Evolutionary conservation across 2,329 filamentous ascomycete genomes (phyloP), one percentile per base, ranked within the genome.

Genomic region (Ceratocystis variospora): DNA sequence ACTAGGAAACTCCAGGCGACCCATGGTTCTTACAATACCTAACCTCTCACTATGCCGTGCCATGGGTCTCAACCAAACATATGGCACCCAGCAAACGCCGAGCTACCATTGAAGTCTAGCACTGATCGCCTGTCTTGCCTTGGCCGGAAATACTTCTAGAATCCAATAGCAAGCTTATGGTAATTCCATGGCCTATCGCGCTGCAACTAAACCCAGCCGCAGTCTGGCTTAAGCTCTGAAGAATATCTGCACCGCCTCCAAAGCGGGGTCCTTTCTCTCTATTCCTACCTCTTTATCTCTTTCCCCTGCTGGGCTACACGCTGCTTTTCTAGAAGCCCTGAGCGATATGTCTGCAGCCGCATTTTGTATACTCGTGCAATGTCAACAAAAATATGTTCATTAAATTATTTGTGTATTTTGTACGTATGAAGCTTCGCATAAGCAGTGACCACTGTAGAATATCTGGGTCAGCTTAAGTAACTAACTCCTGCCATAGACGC

Each of bases 191-290:
- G 55, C 55, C n/a, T 59, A 59, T 33, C 28, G 15, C 17, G 2
- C 31, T 37, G 15, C 15, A 22, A 22, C 55, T 7, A 59, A 15
- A 15, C 10, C 12, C 3, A 12, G 7, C 31, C 55, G 7, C 55
- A 8, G 15, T 19, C 55, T 37, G 55, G 55, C 31, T 31, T 15
- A 25, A 59, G 55, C 55, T 37, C 31, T 59, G 28, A 59, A 33
- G 55, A 59, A 59, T 33, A 59, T 59, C 37, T 41, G 55, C 55
- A 37, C 55, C 55, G 55, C 55, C 55, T 59, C 55, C 55, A 59
- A 59, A 59, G 55, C 15, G 55, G 55, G 55, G 55, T 59, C 17
- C 1, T n/a, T 28, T 25, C 15, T 53, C 10, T 28, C 3, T 6
- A 10, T 25, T 53, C 17, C 19, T 41, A 4, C 37, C 37, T 41